phyloP scores from a whole-genome alignment of 805 yeast species.

The Myxozyma sirexii region DNA sequence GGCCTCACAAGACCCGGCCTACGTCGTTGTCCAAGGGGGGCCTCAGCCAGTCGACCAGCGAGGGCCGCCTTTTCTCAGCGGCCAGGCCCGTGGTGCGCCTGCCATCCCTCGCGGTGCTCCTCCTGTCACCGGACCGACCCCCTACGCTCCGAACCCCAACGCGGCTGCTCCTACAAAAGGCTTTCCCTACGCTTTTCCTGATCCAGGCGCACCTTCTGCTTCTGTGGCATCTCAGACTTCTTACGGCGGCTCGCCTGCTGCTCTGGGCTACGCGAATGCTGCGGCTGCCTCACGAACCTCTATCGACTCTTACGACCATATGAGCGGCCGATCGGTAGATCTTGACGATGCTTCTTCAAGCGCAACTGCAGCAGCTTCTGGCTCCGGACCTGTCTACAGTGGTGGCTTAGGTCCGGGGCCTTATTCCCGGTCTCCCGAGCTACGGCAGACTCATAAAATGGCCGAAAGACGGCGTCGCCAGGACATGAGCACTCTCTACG shows the following conservation, averaged over 20 bases:
- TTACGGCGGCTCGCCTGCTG: conserved; percentile 7
- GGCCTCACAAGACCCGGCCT: conserved; percentile 8
- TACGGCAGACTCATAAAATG: conserved; percentile 37
- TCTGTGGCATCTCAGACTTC: neutral
- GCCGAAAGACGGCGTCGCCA: conserved; percentile 37
- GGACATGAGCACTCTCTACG: conserved; percentile 36
- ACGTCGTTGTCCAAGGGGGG: neutral
- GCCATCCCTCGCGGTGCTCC: conserved; percentile 31
- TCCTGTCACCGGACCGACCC: conserved; percentile 18
- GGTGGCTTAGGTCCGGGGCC: conserved; percentile 16
- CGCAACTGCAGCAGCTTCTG: neutral
- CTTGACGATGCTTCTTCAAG: conserved; percentile 16
- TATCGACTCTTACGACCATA: conserved; percentile 27
- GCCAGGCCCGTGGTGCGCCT: conserved; percentile 13
- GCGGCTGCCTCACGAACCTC: conserved; percentile 22
- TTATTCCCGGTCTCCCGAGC: conserved; percentile 37
- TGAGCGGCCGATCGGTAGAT: conserved; percentile 16
- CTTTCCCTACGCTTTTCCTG: conserved; percentile 33
- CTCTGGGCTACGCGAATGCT: conserved; percentile 9
- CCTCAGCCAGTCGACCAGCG: conserved; percentile 1
- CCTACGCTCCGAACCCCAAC: conserved; percentile 33
- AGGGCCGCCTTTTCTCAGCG: conserved; percentile 2
- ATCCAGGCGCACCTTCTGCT: conserved; percentile 24
- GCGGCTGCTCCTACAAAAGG: conserved; percentile 32
- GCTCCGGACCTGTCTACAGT: neutral